phyloP scores from a whole-genome alignment of 2,329 filamentous ascomycete species.

The Didymellaceae sp. region DNA sequence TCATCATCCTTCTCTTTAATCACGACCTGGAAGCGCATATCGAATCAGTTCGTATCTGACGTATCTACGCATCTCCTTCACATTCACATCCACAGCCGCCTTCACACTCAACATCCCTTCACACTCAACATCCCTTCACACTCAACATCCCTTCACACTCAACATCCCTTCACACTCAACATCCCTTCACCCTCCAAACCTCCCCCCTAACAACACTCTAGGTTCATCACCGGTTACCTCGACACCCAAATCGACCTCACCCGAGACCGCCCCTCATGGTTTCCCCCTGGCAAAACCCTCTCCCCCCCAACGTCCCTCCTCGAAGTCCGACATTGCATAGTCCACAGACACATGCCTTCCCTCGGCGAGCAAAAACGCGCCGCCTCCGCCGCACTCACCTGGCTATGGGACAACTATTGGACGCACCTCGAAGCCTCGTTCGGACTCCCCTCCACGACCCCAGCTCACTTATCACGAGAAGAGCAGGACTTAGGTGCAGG shows the following conservation, averaged over 20 bases:
- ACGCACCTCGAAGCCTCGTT: conserved; percentile 53
- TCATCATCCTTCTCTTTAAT: too few species aligned
- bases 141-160: too few species aligned
- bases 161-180: background rate
- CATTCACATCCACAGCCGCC: too few species aligned
- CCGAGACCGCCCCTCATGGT: conserved; percentile 38
- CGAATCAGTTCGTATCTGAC: too few species aligned
- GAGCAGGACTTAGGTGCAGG: background rate
- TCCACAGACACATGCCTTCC: conserved; percentile 84
- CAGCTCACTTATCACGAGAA: background rate
- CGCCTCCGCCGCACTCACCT: conserved; percentile 72
- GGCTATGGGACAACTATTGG: conserved; percentile 95
- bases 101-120: too few species aligned
- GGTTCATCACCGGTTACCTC: conserved; percentile 80
- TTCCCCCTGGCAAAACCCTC: conserved; percentile 29
- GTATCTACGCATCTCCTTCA: too few species aligned
- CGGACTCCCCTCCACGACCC: background rate
- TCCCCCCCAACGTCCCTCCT: conserved; percentile 73
- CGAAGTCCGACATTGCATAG: conserved; percentile 86
- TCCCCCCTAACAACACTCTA: conserved; percentile 39
- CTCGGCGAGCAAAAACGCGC: conserved; percentile 74
- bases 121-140: too few species aligned
- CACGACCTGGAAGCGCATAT: too few species aligned
- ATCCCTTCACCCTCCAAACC: background rate
- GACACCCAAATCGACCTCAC: conserved; percentile 62